These are phyloP conservation scores for Tilletia walkeri DNA, from an alignment of 1,284 basidiomycete species.

Conservation along the genomic window DNA sequence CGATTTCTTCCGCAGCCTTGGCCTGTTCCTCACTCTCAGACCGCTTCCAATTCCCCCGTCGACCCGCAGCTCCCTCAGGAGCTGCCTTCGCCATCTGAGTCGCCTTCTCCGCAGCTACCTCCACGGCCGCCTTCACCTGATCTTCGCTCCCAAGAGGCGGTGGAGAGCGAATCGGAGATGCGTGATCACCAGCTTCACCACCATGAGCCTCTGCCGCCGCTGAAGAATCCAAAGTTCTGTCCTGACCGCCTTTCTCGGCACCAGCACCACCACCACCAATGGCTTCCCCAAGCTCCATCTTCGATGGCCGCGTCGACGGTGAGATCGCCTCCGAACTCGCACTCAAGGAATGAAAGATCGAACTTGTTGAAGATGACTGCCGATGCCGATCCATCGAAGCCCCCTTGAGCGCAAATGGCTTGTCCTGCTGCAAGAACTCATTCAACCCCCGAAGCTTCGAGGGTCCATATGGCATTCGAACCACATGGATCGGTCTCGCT, in stretches of 20 bases:
- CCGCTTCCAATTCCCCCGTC: not conserved
- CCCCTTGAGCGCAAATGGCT: conserved; percentile 26
- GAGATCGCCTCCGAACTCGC: no score
- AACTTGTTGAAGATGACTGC: not conserved
- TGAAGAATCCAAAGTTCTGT: no score
- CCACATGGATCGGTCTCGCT: conserved; percentile 16
- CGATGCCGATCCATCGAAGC: conserved; percentile 16
- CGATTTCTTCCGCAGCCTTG: not conserved
- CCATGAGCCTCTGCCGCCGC: no score
- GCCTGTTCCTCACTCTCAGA: not conserved
- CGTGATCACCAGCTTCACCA: no score
- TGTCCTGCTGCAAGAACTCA: conserved; percentile 30
- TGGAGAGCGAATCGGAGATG: no score
- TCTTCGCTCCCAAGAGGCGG: not conserved
- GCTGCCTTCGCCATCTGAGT: not conserved
- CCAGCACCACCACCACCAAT: no score
- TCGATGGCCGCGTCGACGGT: no score
- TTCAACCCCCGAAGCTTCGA: conserved; percentile 32
- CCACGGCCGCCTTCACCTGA: not conserved
- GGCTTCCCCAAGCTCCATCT: no score
- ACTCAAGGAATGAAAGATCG: no score
- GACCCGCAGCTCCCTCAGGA: not conserved
- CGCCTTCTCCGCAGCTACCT: not conserved
- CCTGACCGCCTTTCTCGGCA: no score
- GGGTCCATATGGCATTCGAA: conserved; percentile 39